Conservation (phyloP, 2,329 filamentous ascomycete species). For the Aphanoascus verrucosus region DNA sequence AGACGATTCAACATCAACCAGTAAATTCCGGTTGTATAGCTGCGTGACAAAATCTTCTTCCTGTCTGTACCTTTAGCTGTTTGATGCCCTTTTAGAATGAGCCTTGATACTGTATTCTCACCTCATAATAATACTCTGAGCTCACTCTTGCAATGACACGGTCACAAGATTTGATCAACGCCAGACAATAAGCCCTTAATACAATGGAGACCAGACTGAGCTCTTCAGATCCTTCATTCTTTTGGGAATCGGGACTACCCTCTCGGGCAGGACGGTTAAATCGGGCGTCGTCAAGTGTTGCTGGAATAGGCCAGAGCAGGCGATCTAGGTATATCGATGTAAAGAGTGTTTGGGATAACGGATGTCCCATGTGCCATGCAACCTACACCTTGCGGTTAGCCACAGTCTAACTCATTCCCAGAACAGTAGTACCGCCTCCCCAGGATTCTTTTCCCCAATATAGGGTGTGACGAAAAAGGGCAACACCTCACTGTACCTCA, state of each 20-base stretch:
- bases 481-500: conserved; percentile 48
- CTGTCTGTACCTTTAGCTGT: conserved; percentile 33
- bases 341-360: conserved; percentile 86
- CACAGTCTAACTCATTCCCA: background rate
- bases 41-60: conserved; percentile 96
- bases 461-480: background rate
- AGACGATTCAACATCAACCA: conserved; percentile 51
- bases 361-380: conserved; percentile 94
- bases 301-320: conserved; percentile 60
- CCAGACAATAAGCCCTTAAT: conserved; percentile 76
- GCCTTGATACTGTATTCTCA: conserved; percentile 28
- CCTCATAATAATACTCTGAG: conserved; percentile 84
- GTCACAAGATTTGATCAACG: conserved; percentile 70
- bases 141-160: conserved; percentile 67
- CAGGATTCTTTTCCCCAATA: background rate
- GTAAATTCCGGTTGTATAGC: conserved; percentile 69
- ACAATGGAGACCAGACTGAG: conserved; percentile 48
- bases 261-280: conserved; percentile 37
- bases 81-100: background rate
- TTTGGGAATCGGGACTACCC: conserved; percentile 13
- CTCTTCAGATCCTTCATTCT: conserved; percentile 13
- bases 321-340: conserved; percentile 85
- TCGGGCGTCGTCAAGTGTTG: conserved; percentile 52
- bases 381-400: conserved; percentile 45
- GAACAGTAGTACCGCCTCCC: background rate